Evolutionary conservation across 2,329 filamentous ascomycete species (phyloP).

Genomic region (Stemphylium lycopersici): DNA sequence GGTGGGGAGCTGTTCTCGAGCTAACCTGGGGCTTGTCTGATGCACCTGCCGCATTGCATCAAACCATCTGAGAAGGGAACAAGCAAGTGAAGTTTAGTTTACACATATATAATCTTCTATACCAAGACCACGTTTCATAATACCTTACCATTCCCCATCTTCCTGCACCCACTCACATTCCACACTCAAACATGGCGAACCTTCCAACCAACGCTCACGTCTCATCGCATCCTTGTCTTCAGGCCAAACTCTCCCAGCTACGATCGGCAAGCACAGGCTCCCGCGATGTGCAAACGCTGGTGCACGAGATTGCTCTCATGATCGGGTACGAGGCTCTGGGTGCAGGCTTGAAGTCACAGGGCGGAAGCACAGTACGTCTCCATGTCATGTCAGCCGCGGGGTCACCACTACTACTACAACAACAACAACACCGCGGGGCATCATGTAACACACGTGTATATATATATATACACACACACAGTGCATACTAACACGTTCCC

Average conservation of each 20-base stretch:
- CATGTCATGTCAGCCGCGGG: background rate
- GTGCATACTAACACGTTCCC: too few relatives aligned
- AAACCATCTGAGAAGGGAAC: background rate
- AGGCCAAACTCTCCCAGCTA: slow-evolving; percentile 87
- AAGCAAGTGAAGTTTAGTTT: slow-evolving; percentile 3
- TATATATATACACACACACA: too few relatives aligned
- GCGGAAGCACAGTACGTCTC: slow-evolving; percentile 68
- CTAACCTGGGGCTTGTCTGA: slow-evolving; percentile 9
- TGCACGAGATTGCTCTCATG: slow-evolving; percentile 86
- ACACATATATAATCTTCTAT: background rate
- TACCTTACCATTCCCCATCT: too few relatives aligned
- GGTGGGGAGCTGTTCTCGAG: slow-evolving; percentile 1
- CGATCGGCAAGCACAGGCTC: slow-evolving; percentile 73
- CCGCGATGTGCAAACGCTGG: slow-evolving; percentile 77
- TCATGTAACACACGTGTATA: too few relatives aligned
- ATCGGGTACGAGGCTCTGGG: slow-evolving; percentile 82
- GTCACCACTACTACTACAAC: too few relatives aligned
- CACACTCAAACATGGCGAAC: slow-evolving; percentile 33
- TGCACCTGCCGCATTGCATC: slow-evolving; percentile 16
- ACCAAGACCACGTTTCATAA: too few relatives aligned
- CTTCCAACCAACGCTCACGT: slow-evolving; percentile 70
- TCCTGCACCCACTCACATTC: background rate
- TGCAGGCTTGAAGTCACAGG: slow-evolving; percentile 61
- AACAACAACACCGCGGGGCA: too few relatives aligned
- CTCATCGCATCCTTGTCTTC: slow-evolving; percentile 83